Evolutionary conservation across 345 rosid genomes (phyloP), one percentile per base, ranked within the genome.

Genomic region (Acer yangbiense): DNA sequence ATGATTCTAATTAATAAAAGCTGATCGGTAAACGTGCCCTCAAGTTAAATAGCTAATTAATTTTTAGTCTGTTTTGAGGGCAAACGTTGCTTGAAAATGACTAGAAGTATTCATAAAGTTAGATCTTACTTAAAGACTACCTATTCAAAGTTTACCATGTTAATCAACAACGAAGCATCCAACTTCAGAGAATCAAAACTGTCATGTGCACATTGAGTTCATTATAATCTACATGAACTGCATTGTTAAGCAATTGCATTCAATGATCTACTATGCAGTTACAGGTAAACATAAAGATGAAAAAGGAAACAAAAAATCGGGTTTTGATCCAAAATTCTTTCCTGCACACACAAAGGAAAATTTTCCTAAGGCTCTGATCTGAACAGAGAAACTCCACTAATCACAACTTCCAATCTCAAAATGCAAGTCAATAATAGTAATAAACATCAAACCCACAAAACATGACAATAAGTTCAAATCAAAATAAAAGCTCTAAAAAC

Each of bases 31-130:
- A 35, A 35, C 4, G 39, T 0, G 39, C 39, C 39, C 39, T 35
- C 62, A 61, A 44, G 41, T 73, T 71, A 13, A 32, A 23, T 9
- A 57, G 46, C 75, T 25, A 73, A 41, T 44, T 41, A 43, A 73
- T 35, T 16, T 11, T 23, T 43, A 35, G 12, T 29, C 71, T 64
- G 48, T 48, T 9, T 74, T 6, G 5, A 18, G 27, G 0, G 62
- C 62, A 74, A 27, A 73, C 17, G 43, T 4, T 17, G 10, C 58
- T 73, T 62, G 21, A 44, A 73, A 44, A 62, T 9, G 18, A 61
- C 43, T 23, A 8, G 0, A 64, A 39, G 39, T 23, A 41, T 9
- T 41, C 32, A 39, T 60, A 55, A 73, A 73, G 35, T 61, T 9
- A 17, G 68, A 23, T 29, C 11, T 46, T 74, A 32, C 46, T 74